Evolutionary conservation across 495 filamentous ascomycete species (phyloP).

Genomic region (Aspergillus egyptiacus): DNA sequence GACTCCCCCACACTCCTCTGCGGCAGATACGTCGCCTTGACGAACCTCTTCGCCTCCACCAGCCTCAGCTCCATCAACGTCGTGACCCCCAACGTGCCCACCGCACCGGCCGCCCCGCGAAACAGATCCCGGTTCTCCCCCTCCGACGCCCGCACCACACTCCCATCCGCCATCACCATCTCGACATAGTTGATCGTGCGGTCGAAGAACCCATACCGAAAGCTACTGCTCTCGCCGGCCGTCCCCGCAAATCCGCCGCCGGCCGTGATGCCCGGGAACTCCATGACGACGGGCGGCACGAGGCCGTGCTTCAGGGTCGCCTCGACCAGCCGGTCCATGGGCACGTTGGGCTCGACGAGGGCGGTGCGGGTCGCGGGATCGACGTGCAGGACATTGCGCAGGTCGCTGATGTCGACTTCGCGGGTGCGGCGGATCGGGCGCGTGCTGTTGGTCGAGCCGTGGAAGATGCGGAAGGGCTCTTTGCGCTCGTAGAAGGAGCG

Average conservation of each 20-base stretch:
- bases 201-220: conserved; percentile 54
- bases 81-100: conserved; percentile 49
- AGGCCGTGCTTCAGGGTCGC: conserved; percentile 37
- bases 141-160: conserved; percentile 35
- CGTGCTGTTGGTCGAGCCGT: conserved; percentile 74
- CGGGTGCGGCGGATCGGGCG: conserved; percentile 47
- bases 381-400: conserved; percentile 50
- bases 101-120: conserved; percentile 44
- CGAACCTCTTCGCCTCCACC: conserved; percentile 39
- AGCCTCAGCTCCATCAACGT: conserved; percentile 50
- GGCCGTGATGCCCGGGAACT: conserved; percentile 53
- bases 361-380: conserved; percentile 35
- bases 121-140: conserved; percentile 43
- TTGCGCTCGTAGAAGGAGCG: conserved; percentile 49
- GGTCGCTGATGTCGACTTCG: conserved; percentile 46
- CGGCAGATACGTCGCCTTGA: conserved; percentile 46
- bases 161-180: conserved; percentile 49
- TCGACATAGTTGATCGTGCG: conserved; percentile 45
- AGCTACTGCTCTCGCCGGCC: conserved; percentile 49
- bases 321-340: conserved; percentile 45
- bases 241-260: conserved; percentile 54
- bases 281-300: conserved; percentile 52
- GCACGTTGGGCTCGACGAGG: conserved; percentile 50
- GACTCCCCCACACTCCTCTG: conserved; percentile 34
- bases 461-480: conserved; percentile 66